Conservation (phyloP, 2,329 filamentous ascomycete genomes). For the Gaeumannomyces tritici region DNA sequence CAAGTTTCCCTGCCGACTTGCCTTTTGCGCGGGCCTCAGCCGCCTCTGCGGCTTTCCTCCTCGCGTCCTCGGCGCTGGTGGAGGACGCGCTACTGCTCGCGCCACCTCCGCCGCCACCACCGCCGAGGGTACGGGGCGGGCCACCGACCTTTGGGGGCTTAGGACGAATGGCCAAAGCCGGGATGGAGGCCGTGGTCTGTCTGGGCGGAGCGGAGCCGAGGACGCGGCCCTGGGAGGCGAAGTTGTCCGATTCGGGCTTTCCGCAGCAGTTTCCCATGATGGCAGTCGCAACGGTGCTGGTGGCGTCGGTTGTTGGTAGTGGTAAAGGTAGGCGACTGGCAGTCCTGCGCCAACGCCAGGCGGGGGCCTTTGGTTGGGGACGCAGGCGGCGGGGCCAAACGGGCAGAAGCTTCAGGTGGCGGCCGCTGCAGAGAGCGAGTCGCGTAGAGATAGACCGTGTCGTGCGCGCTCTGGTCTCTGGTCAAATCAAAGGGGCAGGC, state of each 20-base stretch:
- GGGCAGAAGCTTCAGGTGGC: too few relatives aligned
- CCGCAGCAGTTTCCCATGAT: conserved; percentile 84
- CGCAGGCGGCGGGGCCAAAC: too few relatives aligned
- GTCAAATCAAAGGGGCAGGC: neutral
- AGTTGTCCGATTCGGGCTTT: conserved; percentile 54
- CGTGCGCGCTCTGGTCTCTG: neutral
- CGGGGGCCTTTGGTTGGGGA: neutral
- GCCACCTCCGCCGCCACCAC: conserved; percentile 38
- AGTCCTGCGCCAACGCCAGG: neutral
- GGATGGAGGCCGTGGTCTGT: conserved; percentile 40
- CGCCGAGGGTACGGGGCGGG: conserved; percentile 56
- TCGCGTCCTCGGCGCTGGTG: conserved; percentile 42
- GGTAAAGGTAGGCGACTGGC: too few relatives aligned
- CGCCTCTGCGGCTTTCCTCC: conserved; percentile 65
- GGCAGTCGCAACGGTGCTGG: neutral
- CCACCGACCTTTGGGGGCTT: conserved; percentile 38
- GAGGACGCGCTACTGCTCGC: neutral
- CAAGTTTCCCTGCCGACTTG: conserved; percentile 58
- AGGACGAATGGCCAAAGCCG: conserved; percentile 21
- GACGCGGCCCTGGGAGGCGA: conserved; percentile 62
- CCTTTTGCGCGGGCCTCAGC: conserved; percentile 49
- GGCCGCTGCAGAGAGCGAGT: neutral
- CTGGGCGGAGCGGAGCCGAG: conserved; percentile 48
- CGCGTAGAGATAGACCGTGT: too few relatives aligned
- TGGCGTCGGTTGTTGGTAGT: neutral